Conservation (phyloP, 768 basidiomycete species). For the Kwoniella europaea region DNA sequence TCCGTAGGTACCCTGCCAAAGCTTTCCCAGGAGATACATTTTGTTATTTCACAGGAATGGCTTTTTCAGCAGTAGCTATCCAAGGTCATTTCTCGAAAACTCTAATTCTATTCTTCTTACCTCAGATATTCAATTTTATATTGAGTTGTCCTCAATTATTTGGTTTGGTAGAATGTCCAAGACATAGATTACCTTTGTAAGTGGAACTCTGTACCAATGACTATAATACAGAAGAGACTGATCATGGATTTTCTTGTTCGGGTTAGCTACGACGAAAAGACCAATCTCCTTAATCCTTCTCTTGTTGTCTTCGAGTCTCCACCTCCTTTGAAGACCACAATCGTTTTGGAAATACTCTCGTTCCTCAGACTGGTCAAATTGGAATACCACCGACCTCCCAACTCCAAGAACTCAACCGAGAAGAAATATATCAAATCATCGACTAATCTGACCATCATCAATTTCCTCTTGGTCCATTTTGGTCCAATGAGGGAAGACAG, state of each 20-base stretch:
- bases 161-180: constrained; percentile 87
- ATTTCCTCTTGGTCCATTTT: constrained; percentile 75
- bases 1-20: constrained; percentile 85
- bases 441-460: constrained; percentile 90
- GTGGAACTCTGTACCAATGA: constrained; percentile 35
- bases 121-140: constrained; percentile 97
- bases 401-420: background rate
- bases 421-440: constrained; percentile 65
- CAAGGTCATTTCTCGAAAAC: constrained; percentile 98
- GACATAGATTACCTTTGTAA: constrained; percentile 89
- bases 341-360: constrained; percentile 68
- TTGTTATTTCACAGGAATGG: constrained; percentile 98
- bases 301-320: constrained; percentile 67
- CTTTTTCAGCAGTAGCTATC: constrained; percentile 95
- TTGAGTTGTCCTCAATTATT: constrained; percentile 94
- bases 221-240: background rate
- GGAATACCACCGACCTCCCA: constrained; percentile 30
- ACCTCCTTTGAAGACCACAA: constrained; percentile 65
- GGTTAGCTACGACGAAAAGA: constrained; percentile 73
- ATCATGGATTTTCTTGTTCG: background rate
- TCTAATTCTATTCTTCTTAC: constrained; percentile 91
- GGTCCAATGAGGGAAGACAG: constrained; percentile 86
- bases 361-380: constrained; percentile 72
- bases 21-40: constrained; percentile 96
- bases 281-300: constrained; percentile 79